These are phyloP conservation scores for Dissoconium aciculare DNA, from an alignment of 2,329 filamentous ascomycete genomes.

Conservation along the genomic window DNA sequence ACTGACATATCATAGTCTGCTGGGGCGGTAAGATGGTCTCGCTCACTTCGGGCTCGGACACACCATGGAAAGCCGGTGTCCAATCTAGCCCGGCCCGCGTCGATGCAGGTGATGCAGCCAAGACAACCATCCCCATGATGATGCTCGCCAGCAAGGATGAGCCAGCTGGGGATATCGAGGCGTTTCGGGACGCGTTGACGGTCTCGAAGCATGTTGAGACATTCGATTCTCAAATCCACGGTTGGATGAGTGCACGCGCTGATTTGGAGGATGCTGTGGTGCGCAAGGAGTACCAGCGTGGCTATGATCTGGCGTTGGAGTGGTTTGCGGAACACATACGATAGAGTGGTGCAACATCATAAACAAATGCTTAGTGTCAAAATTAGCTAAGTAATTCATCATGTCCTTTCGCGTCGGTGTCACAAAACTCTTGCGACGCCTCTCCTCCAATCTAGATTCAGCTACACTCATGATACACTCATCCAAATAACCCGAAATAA, in stretches of 20 bases:
- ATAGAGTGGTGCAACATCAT: no score
- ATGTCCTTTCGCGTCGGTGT: no score
- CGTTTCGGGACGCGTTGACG: slow-evolving; percentile 26
- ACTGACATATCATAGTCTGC: slow-evolving; percentile 2
- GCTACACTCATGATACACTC: no score
- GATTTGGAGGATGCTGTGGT: slow-evolving; percentile 28
- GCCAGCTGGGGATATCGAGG: slow-evolving; percentile 18
- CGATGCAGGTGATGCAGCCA: slow-evolving; percentile 7
- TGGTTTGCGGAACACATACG: slow-evolving; percentile 31
- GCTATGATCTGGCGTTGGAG: slow-evolving; percentile 30
- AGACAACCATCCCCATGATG: slow-evolving; percentile 6
- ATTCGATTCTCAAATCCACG: slow-evolving; percentile 30
- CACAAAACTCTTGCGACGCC: no score
- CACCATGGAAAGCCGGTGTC: slow-evolving; percentile 5
- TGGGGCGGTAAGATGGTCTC: slow-evolving; percentile 9
- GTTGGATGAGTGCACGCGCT: slow-evolving; percentile 28
- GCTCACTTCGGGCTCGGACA: slow-evolving; percentile 4
- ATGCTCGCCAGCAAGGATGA: slow-evolving; percentile 8
- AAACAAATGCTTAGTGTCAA: no score
- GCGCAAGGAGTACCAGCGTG: slow-evolving; percentile 29
- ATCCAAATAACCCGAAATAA: no score
- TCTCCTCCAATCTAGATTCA: no score
- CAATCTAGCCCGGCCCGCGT: slow-evolving; percentile 5
- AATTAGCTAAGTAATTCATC: no score
- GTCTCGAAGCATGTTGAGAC: slow-evolving; percentile 30